phyloP scores from a whole-genome alignment of 2,329 filamentous ascomycete species.

The Fusarium algeriense region DNA sequence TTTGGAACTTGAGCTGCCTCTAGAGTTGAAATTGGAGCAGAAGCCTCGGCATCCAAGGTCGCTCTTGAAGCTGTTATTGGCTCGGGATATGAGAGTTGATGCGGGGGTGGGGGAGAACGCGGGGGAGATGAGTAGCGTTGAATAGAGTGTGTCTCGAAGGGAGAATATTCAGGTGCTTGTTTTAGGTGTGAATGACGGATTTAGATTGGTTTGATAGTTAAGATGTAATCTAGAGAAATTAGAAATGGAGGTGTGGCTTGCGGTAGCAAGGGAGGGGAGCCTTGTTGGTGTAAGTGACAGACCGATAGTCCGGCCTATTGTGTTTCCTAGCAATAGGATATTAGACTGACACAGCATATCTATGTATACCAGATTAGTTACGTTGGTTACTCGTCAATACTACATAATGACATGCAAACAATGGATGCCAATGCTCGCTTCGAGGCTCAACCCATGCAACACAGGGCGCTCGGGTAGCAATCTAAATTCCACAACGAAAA shows the following conservation, averaged over 20 bases:
- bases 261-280: not conserved
- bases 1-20: conserved; percentile 3
- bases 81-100: conserved; percentile 18
- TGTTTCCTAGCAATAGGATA: conserved; percentile 16
- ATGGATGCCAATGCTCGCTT: conserved; percentile 34
- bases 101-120: conserved; percentile 36
- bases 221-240: not conserved
- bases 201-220: not conserved
- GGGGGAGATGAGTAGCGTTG: conserved; percentile 22
- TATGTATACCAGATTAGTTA: conserved; percentile 2
- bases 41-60: conserved; percentile 39
- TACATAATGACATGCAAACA: conserved; percentile 7
- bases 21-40: conserved; percentile 3
- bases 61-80: conserved; percentile 29
- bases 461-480: conserved; percentile 23
- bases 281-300: conserved; percentile 27
- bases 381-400: conserved; percentile 9
- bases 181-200: not conserved
- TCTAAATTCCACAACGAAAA: conserved; percentile 12
- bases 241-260: conserved; percentile 13
- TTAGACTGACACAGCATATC: conserved; percentile 17
- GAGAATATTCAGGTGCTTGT: conserved; percentile 6
- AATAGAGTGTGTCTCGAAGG: conserved; percentile 14
- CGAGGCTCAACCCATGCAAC: conserved; percentile 30
- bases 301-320: conserved; percentile 1